Base-by-base conservation (phyloP, 371 early-diverging fungal species). In the Funneliformis caledonium region DNA sequence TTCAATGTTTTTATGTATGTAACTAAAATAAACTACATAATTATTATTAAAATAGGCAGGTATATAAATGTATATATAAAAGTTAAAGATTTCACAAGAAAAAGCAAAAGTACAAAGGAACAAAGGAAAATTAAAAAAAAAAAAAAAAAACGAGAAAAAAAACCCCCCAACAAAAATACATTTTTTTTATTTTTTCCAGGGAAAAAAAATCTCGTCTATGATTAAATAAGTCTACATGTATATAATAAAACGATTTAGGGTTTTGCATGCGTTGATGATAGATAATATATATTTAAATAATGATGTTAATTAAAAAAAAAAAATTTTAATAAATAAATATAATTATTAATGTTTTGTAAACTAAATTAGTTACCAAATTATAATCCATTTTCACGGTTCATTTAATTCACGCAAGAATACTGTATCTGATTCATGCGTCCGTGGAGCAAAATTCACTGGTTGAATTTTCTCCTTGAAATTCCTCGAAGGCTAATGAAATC, bases 381-480 rank as follows among this genome's bases (percentile, higher is more conserved):
- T 16, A 2, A 12, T 56, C 19, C 56, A 37, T 31, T 64, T 11
- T 79, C 56, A 79, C 12, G 79, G 70, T 45, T 79, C 79, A 69
- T 79, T 56, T 69, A 79, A 79, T 26, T 69, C 79, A 26, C 79
- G 79, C 19, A 79, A 52, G n/a, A 79, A 79, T 33, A 79, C 26
- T 52, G 48, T 69, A 70, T 79, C 79, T 19, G 79, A 69, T 42
- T 78, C 65, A 16, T n/a, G 47, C 2, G 42, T 11, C 48, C 79
- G 79, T 22, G 69, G 70, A 33, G 70, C 12, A 60, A 79, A 68
- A 45, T 78, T 22, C 37, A 78, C 79, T n/a, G 79, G 79, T 56
- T 79, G 79, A 45, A 79, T 79, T 43, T 79, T 79, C 70, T 79
- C 79, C 16, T 79, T 79, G 56, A 79, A 79, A 31, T 79, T 79